Evolutionary conservation across 805 yeast species (phyloP).

Genomic region (Candida piceae): DNA sequence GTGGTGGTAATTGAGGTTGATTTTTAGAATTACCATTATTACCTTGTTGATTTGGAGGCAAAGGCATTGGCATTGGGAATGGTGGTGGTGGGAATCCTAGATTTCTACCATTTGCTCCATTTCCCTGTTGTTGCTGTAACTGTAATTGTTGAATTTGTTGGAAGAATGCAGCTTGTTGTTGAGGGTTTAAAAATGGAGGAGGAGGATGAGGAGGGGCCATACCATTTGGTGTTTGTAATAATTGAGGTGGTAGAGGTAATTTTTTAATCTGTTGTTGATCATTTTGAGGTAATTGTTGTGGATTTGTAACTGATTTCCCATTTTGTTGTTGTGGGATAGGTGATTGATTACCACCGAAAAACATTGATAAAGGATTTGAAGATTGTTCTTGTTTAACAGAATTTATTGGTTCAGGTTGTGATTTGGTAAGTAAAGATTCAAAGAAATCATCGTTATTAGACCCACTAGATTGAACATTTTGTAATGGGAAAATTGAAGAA

Average conservation of each 20-base stretch:
- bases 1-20: not conserved
- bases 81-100: not conserved
- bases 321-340: constrained; percentile 1
- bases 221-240: not conserved
- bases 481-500: not conserved
- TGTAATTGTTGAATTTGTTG: constrained; percentile 5
- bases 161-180: constrained; percentile 1
- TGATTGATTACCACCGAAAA: not conserved
- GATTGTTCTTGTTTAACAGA: not conserved
- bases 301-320: not conserved
- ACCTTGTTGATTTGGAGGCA: too few species aligned
- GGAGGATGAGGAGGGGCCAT: not conserved
- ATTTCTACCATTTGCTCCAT: too few species aligned
- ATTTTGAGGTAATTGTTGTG: constrained; percentile 1
- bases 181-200: not conserved
- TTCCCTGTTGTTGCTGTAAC: constrained; percentile 2
- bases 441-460: constrained; percentile 36
- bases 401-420: constrained; percentile 1
- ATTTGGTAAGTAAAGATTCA: constrained; percentile 40
- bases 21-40: not conserved
- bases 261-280: not conserved
- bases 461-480: too few species aligned
- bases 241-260: constrained; percentile 1
- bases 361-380: too few species aligned
- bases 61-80: too few species aligned